phyloP scores from a whole-genome alignment of 371 early-diverging fungal species.

The Lichtheimia ornata region DNA sequence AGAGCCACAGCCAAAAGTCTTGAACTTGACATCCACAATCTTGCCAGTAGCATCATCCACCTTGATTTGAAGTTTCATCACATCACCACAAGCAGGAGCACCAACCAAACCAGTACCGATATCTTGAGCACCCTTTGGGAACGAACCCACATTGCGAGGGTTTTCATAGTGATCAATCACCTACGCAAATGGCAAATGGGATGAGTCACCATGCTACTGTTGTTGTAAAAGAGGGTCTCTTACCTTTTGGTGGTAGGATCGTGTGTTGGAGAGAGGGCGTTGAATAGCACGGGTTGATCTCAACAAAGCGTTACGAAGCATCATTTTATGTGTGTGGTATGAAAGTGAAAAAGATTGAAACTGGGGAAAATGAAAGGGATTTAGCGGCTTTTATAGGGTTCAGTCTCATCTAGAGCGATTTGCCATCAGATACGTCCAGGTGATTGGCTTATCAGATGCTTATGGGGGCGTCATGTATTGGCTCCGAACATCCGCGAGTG shows the following conservation, averaged over 20 bases:
- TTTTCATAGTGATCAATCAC: slow-evolving; percentile 93
- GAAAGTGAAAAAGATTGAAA: slow-evolving; percentile 2
- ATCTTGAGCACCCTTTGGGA: slow-evolving; percentile 77
- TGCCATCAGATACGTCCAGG: background rate
- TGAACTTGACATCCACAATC: slow-evolving; percentile 97
- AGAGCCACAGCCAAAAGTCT: slow-evolving; percentile 99
- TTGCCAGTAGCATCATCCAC: slow-evolving; percentile 88
- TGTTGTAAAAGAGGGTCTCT: background rate
- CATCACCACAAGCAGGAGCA: slow-evolving; percentile 99
- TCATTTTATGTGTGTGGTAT: slow-evolving; percentile 2
- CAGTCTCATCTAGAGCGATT: too few relatives aligned
- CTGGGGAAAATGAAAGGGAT: slow-evolving; percentile 9
- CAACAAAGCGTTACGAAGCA: slow-evolving; percentile 24
- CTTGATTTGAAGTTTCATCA: slow-evolving; percentile 98
- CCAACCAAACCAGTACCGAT: slow-evolving; percentile 99
- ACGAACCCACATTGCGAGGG: slow-evolving; percentile 97
- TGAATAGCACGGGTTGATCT: slow-evolving; percentile 19
- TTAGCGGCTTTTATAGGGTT: background rate
- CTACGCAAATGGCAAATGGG: slow-evolving; percentile 17
- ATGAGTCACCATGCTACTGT: background rate
- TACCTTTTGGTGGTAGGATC: slow-evolving; percentile 29
- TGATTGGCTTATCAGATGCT: slow-evolving; percentile 6
- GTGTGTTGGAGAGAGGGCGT: slow-evolving; percentile 15
- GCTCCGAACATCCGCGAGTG: slow-evolving; percentile 2
- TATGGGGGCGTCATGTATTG: background rate